These are phyloP conservation scores for Geotrichum candidum DNA, from an alignment of 1,139 yeast species.

Conservation along the genomic window DNA sequence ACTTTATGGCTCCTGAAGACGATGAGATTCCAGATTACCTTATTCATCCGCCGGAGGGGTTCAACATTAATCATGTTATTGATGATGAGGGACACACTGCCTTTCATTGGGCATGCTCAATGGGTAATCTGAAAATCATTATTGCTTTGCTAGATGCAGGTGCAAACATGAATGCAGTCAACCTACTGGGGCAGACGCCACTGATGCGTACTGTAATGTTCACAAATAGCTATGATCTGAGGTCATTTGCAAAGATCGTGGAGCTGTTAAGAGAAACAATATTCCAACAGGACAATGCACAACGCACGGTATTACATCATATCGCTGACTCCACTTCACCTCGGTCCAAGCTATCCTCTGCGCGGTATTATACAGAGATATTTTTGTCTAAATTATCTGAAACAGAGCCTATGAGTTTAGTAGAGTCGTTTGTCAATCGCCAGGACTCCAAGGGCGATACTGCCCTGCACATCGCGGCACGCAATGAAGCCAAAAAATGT, in stretches of 20 bases:
- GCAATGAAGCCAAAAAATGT: constrained; percentile 66
- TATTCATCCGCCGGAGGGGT: constrained; percentile 68
- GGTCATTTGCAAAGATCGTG: constrained; percentile 66
- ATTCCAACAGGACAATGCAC: constrained; percentile 57
- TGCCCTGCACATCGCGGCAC: constrained; percentile 77
- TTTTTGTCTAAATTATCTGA: constrained; percentile 67
- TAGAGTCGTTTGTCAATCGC: constrained; percentile 56
- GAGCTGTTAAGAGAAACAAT: constrained; percentile 62
- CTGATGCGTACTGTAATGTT: constrained; percentile 76
- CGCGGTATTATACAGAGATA: constrained; percentile 76
- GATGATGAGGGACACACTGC: constrained; percentile 97
- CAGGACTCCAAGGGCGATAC: constrained; percentile 85
- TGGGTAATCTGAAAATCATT: constrained; percentile 72
- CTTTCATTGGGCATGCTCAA: constrained; percentile 94
- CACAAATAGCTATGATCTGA: constrained; percentile 78
- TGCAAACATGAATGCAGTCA: constrained; percentile 71
- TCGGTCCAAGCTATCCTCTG: constrained; percentile 62
- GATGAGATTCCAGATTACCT: constrained; percentile 69
- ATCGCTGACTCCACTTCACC: constrained; percentile 58
- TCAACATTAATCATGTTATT: constrained; percentile 77
- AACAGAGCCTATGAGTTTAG: constrained; percentile 45
- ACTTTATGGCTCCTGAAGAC: constrained; percentile 66
- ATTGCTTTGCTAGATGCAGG: constrained; percentile 63
- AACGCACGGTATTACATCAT: constrained; percentile 75
- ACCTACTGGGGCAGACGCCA: constrained; percentile 75